Conservation (phyloP, 139 green algal genomes). For the Monoraphidium neglectum region DNA sequence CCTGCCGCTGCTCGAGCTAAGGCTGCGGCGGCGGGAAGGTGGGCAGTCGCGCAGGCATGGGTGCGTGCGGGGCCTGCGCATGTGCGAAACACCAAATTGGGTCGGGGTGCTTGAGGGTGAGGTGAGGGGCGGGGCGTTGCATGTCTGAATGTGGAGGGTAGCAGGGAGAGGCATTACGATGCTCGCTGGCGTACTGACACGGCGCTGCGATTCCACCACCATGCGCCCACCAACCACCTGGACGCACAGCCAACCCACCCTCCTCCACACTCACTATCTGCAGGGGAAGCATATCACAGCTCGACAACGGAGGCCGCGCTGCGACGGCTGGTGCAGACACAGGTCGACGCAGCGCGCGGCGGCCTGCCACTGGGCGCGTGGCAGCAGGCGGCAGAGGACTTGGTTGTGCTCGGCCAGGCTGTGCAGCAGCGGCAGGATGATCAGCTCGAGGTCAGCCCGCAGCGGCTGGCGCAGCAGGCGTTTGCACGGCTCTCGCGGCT, state of each 20-base stretch:
- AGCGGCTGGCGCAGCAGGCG: constrained; percentile 14
- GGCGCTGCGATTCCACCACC: too few species aligned
- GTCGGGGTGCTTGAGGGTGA: not conserved
- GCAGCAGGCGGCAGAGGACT: constrained; percentile 13
- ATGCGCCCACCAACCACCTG: too few species aligned
- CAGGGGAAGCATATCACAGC: constrained; percentile 8
- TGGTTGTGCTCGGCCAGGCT: not conserved
- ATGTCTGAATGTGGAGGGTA: not conserved
- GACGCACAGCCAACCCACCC: too few species aligned
- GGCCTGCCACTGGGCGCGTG: constrained; percentile 7
- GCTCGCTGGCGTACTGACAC: too few species aligned
- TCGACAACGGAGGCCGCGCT: not conserved
- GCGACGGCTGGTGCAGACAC: constrained; percentile 6
- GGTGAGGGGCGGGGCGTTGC: not conserved
- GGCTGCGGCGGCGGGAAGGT: constrained; percentile 2
- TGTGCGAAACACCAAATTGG: not conserved
- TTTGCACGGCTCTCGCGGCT: constrained; percentile 17
- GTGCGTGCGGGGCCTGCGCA: not conserved
- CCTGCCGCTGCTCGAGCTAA: constrained; percentile 18
- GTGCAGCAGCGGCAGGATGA: constrained; percentile 25
- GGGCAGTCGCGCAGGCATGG: too few species aligned
- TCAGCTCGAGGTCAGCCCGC: constrained; percentile 24
- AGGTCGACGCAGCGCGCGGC: not conserved
- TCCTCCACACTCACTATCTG: not conserved
- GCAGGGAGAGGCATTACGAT: too few species aligned